phyloP scores from a whole-genome alignment of 2,329 filamentous ascomycete genomes.

The Amylocarpus encephaloides region DNA sequence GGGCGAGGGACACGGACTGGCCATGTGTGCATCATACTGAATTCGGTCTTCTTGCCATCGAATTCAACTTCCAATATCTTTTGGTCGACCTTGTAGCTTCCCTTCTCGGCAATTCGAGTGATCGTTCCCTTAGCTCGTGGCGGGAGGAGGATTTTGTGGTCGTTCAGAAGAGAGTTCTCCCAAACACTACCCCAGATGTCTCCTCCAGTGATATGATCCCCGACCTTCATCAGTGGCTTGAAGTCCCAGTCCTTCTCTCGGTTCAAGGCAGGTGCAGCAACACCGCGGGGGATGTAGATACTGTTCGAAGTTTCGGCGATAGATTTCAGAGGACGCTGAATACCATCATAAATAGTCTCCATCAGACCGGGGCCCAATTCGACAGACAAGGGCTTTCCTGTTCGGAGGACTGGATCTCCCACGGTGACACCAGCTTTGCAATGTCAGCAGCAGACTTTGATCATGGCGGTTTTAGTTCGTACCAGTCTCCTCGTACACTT shows the following conservation, averaged over 20 bases:
- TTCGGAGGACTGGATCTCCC: slow-evolving; percentile 84
- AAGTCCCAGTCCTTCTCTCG: slow-evolving; percentile 95
- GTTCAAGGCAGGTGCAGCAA: slow-evolving; percentile 80
- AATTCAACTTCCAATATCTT: slow-evolving; percentile 96
- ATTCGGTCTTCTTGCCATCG: slow-evolving; percentile 89
- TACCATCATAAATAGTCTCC: slow-evolving; percentile 99
- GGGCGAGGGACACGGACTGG: slow-evolving; percentile 94
- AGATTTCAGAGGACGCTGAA: slow-evolving; percentile 85
- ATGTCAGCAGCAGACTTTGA: slow-evolving; percentile 18
- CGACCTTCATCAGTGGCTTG: slow-evolving; percentile 83
- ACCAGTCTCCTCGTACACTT: slow-evolving; percentile 99
- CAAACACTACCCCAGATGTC: slow-evolving; percentile 93
- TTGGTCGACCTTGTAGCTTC: slow-evolving; percentile 88
- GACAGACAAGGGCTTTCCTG: slow-evolving; percentile 93
- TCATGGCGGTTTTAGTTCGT: slow-evolving; percentile 30
- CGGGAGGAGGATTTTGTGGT: slow-evolving; percentile 89
- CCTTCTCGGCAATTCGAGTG: slow-evolving; percentile 81
- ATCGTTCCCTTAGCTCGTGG: slow-evolving; percentile 88
- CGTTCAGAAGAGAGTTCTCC: slow-evolving; percentile 90
- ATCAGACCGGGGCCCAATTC: slow-evolving; percentile 95
- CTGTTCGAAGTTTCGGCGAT: slow-evolving; percentile 73
- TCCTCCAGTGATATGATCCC: slow-evolving; percentile 93
- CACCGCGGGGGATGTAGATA: slow-evolving; percentile 97
- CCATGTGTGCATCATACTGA: slow-evolving; percentile 98
- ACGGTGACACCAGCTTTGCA: slow-evolving; percentile 81